phyloP scores from a whole-genome alignment of 495 filamentous ascomycete species.

The Penicillium malachiteum region DNA sequence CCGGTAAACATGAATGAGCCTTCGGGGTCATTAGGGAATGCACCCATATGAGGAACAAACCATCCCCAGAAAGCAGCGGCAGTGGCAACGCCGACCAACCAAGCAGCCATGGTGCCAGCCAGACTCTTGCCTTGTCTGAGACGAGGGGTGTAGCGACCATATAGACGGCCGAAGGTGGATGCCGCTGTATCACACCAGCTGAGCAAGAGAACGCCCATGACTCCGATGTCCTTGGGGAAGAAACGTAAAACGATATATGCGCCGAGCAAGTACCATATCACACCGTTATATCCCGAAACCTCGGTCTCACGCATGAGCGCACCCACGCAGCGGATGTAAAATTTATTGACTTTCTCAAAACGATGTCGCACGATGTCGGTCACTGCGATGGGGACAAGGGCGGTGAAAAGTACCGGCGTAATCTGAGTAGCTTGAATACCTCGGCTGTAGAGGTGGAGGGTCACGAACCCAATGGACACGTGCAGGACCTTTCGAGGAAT shows the following conservation, averaged over 20 bases:
- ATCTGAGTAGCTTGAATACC: conserved; percentile 73
- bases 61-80: conserved; percentile 86
- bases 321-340: conserved; percentile 82
- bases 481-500: conserved; percentile 54
- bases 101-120: conserved; percentile 83
- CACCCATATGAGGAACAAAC: conserved; percentile 66
- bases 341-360: conserved; percentile 72
- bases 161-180: conserved; percentile 85
- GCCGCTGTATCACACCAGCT: conserved; percentile 99
- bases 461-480: conserved; percentile 94
- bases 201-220: conserved; percentile 83
- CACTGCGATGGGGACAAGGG: conserved; percentile 83
- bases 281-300: conserved; percentile 88
- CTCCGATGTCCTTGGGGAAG: conserved; percentile 91
- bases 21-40: conserved; percentile 64
- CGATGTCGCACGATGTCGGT: conserved; percentile 80
- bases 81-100: conserved; percentile 73
- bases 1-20: conserved; percentile 82
- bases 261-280: conserved; percentile 93
- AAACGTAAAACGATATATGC: conserved; percentile 81
- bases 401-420: conserved; percentile 77
- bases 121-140: conserved; percentile 87
- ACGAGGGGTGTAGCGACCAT: conserved; percentile 77
- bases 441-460: conserved; percentile 74
- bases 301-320: conserved; percentile 96